Percentiles rank a stretch among this genome's conserved stretches.
Evolutionary conservation across 2,329 filamentous ascomycete species (phyloP).

Genomic region (Neoscytalidium dimidiatum): DNA sequence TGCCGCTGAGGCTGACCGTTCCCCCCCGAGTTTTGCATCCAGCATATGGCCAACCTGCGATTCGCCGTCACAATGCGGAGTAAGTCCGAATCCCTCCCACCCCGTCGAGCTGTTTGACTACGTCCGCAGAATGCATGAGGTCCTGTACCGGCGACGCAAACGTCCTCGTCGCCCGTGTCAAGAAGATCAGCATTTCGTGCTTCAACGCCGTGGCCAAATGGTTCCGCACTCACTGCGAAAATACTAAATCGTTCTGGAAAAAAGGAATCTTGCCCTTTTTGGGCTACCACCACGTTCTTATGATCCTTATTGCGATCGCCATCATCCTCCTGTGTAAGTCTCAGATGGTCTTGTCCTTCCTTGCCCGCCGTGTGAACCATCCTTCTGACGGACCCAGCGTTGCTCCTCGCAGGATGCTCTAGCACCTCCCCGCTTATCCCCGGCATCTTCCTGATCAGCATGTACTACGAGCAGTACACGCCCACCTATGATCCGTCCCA

Average conservation of each 20-base stretch:
- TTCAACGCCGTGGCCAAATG: neutral
- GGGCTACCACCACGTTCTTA: constrained; percentile 83
- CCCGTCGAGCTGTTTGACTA: neutral
- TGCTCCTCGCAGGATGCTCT: constrained; percentile 92
- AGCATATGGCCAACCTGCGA: constrained; percentile 49
- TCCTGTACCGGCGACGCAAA: neutral
- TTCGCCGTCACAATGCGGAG: constrained; percentile 55
- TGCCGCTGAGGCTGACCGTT: constrained; percentile 37
- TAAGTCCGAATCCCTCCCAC: constrained; percentile 28
- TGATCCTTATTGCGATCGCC: constrained; percentile 91
- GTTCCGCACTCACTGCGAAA: neutral
- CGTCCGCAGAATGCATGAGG: neutral
- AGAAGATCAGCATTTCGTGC: neutral
- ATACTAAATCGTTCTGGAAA: neutral
- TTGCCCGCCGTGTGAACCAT: too few species aligned
- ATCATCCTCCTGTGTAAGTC: constrained; percentile 92
- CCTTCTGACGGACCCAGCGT: constrained; percentile 61
- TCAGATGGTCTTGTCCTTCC: neutral
- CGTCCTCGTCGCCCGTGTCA: neutral
- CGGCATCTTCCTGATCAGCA: constrained; percentile 94
- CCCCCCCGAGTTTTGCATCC: constrained; percentile 16
- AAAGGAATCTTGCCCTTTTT: constrained; percentile 62
- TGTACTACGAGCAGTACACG: constrained; percentile 90
- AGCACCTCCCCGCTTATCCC: constrained; percentile 95
- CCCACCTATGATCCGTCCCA: constrained; percentile 82